Conservation (phyloP, 2,329 filamentous ascomycete genomes). For the Diplodia corticola region DNA sequence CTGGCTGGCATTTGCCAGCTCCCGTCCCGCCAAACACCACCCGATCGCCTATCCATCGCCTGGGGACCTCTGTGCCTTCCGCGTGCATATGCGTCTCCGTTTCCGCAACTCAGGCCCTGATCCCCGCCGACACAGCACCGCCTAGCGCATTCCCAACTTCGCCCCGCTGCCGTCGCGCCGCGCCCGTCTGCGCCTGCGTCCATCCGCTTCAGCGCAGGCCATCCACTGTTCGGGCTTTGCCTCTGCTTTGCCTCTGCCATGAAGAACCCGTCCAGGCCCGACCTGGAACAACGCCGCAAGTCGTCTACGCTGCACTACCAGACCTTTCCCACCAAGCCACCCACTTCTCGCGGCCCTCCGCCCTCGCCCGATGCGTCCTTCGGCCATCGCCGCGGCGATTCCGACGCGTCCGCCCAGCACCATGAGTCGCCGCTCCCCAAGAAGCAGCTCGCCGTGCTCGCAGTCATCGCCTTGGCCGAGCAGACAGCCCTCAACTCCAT, state of each 20-base stretch:
- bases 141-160: background rate
- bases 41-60: background rate
- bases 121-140: background rate
- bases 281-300: slow-evolving; percentile 42
- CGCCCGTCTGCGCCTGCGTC: background rate
- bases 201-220: background rate
- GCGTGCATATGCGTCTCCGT: slow-evolving; percentile 11
- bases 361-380: slow-evolving; percentile 33
- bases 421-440: slow-evolving; percentile 75
- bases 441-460: slow-evolving; percentile 79
- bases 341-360: slow-evolving; percentile 62
- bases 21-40: slow-evolving; percentile 4
- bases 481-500: slow-evolving; percentile 98
- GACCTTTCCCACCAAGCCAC: slow-evolving; percentile 76
- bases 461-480: slow-evolving; percentile 85
- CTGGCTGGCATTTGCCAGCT: background rate
- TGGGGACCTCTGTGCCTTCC: slow-evolving; percentile 4
- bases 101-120: background rate
- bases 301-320: slow-evolving; percentile 70
- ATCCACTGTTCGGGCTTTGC: background rate
- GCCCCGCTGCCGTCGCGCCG: background rate
- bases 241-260: slow-evolving; percentile 4
- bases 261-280: slow-evolving; percentile 15
- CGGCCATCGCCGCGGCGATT: slow-evolving; percentile 30
- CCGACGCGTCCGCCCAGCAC: slow-evolving; percentile 40